Conservation (phyloP, 805 yeast species). For the Schwanniomyces yamadae region DNA sequence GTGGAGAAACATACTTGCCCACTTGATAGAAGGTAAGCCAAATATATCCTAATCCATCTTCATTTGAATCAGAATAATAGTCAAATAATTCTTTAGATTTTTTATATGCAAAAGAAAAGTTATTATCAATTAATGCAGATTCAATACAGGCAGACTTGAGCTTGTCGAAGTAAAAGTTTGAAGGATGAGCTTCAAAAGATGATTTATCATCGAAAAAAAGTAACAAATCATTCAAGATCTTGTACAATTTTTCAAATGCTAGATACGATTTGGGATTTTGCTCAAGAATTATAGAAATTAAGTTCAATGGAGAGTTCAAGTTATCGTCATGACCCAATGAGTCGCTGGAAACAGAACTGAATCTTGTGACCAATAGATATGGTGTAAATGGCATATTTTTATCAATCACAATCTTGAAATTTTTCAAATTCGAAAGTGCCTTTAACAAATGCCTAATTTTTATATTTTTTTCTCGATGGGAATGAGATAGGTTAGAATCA, state of each 20-base stretch:
- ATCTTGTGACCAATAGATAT: slow-evolving; percentile 28
- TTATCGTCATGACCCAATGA: slow-evolving; percentile 5
- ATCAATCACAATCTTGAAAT: slow-evolving; percentile 32
- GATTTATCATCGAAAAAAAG: slow-evolving; percentile 33
- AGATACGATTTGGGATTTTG: slow-evolving; percentile 52
- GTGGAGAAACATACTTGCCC: slow-evolving; percentile 48
- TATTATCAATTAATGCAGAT: slow-evolving; percentile 59
- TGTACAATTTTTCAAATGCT: slow-evolving; percentile 40
- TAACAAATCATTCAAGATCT: slow-evolving; percentile 40
- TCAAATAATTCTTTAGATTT: slow-evolving; percentile 40
- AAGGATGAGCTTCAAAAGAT: slow-evolving; percentile 3
- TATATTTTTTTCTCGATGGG: slow-evolving; percentile 11
- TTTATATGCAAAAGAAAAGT: slow-evolving; percentile 58
- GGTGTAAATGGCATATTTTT: slow-evolving; percentile 40
- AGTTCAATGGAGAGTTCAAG: slow-evolving; percentile 25
- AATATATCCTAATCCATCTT: slow-evolving; percentile 25
- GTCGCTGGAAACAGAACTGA: slow-evolving; percentile 13
- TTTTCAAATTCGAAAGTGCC: slow-evolving; percentile 34
- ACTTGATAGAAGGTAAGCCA: slow-evolving; percentile 81
- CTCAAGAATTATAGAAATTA: slow-evolving; percentile 49
- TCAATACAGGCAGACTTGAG: slow-evolving; percentile 58
- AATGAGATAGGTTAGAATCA: background rate
- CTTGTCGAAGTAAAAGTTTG: slow-evolving; percentile 24
- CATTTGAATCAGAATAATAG: slow-evolving; percentile 11
- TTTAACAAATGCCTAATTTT: slow-evolving; percentile 35